Evolutionary conservation across 306 rosid genomes (phyloP).

Genomic region (Glycine soja): DNA sequence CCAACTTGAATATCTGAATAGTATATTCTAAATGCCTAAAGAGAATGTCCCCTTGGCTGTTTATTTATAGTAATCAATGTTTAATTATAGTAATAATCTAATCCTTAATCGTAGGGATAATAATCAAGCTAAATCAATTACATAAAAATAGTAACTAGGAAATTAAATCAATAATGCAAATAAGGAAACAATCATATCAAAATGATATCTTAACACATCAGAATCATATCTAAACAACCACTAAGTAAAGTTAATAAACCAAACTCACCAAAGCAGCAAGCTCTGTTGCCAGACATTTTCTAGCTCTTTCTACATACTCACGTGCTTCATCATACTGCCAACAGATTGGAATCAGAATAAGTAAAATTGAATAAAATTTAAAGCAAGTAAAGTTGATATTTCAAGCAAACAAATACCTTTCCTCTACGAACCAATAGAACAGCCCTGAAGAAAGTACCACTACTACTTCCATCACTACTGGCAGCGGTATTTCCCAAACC

Average conservation of each 20-base stretch:
- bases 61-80: no score
- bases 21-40: no score
- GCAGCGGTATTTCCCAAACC: constrained; percentile 81
- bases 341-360: constrained; percentile 34
- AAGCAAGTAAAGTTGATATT: constrained; percentile 25
- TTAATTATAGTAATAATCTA: no score
- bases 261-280: constrained; percentile 95
- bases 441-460: constrained; percentile 92
- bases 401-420: constrained; percentile 65
- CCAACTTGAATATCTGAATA: no score
- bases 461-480: constrained; percentile 92
- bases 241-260: constrained; percentile 10
- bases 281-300: constrained; percentile 98
- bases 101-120: no score
- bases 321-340: constrained; percentile 94
- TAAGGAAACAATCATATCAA: no score
- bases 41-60: no score
- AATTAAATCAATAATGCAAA: no score
- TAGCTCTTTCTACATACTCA: constrained; percentile 94
- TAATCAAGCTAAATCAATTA: no score
- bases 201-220: no score
- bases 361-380: constrained; percentile 31
- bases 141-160: no score
- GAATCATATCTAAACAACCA: no score
- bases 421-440: constrained; percentile 88